A percentile compares a stretch with the other conserved stretches of the same genome.
Evolutionary conservation across 2,329 filamentous ascomycete genomes (phyloP).

Genomic region (Diaporthe helianthi): DNA sequence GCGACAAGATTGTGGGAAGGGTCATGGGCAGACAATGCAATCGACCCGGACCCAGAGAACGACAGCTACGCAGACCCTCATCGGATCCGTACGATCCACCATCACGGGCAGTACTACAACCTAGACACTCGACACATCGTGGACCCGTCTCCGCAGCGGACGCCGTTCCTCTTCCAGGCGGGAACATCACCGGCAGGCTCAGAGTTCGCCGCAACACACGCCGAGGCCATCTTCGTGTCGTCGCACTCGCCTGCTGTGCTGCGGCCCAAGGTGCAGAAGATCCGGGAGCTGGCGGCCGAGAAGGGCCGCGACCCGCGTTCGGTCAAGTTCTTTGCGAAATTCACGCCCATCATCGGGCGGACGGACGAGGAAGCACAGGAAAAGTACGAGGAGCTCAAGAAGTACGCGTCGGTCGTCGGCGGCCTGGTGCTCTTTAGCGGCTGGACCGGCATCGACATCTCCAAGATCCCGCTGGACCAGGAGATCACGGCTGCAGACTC

Average conservation of each 20-base stretch:
- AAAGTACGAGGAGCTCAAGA: conserved; percentile 54
- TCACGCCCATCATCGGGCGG: conserved; percentile 51
- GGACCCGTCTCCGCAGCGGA: conserved; percentile 57
- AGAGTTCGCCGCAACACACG: conserved; percentile 58
- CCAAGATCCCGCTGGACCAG: conserved; percentile 58
- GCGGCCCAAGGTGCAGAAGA: conserved; percentile 54
- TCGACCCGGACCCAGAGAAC: conserved; percentile 52
- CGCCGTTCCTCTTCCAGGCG: conserved; percentile 60
- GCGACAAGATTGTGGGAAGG: conserved; percentile 51
- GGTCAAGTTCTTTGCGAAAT: conserved; percentile 56
- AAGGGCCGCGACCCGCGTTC: conserved; percentile 57
- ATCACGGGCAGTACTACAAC: conserved; percentile 56
- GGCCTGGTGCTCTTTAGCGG: conserved; percentile 58
- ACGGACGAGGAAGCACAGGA: conserved; percentile 54
- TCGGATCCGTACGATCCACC: conserved; percentile 60
- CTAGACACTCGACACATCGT: conserved; percentile 48
- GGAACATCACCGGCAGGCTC: conserved; percentile 61
- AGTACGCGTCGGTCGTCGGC: conserved; percentile 55
- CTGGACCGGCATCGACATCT: conserved; percentile 63
- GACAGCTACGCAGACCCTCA: conserved; percentile 59
- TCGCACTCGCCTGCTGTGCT: conserved; percentile 55
- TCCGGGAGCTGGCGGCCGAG: conserved; percentile 53
- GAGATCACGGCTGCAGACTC: conserved; percentile 58
- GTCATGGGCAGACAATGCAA: conserved; percentile 55
- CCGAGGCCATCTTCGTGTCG: conserved; percentile 62